Percentiles rank a stretch among this genome's conserved stretches.
Evolutionary conservation across 305 asterid genomes (phyloP).

Genomic region (Fraxinus angustifolia): DNA sequence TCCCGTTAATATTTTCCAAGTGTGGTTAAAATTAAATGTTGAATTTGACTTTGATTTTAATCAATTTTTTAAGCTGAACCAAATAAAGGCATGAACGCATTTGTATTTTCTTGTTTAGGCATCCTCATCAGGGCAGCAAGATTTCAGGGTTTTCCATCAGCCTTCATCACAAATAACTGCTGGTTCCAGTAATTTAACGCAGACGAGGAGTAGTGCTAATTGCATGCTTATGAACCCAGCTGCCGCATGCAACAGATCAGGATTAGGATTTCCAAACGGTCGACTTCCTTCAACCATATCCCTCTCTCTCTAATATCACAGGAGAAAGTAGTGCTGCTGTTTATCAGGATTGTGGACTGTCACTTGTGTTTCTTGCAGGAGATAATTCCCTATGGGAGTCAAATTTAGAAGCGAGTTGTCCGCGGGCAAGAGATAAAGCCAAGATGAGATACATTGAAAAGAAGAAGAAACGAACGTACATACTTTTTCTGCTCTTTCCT

Average conservation of each 20-base stretch:
- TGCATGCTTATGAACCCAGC: slow-evolving; percentile 41
- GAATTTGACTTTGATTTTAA: too few species aligned
- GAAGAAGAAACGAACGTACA: slow-evolving; percentile 69
- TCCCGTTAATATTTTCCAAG: too few species aligned
- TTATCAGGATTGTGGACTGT: slow-evolving; percentile 60
- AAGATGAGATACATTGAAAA: slow-evolving; percentile 78
- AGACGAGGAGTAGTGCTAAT: slow-evolving; percentile 28
- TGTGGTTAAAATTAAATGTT: too few species aligned
- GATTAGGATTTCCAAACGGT: slow-evolving; percentile 38
- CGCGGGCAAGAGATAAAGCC: slow-evolving; percentile 67
- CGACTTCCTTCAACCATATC: slow-evolving; percentile 43
- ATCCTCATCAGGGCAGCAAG: slow-evolving; percentile 46
- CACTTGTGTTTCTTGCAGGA: slow-evolving; percentile 41
- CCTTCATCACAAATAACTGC: slow-evolving; percentile 18
- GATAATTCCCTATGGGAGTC: slow-evolving; percentile 55
- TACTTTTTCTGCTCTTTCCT: not conserved
- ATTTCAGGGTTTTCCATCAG: slow-evolving; percentile 35
- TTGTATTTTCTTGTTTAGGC: slow-evolving; percentile 27
- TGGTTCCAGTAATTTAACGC: slow-evolving; percentile 34
- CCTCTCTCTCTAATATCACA: not conserved
- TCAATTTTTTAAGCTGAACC: too few species aligned
- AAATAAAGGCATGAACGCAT: too few species aligned
- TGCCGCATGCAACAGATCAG: not conserved
- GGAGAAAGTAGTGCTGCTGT: slow-evolving; percentile 40
- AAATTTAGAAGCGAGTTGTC: slow-evolving; percentile 41